phyloP scores from a whole-genome alignment of 208 protist species.

The Crithidia mellificae region DNA sequence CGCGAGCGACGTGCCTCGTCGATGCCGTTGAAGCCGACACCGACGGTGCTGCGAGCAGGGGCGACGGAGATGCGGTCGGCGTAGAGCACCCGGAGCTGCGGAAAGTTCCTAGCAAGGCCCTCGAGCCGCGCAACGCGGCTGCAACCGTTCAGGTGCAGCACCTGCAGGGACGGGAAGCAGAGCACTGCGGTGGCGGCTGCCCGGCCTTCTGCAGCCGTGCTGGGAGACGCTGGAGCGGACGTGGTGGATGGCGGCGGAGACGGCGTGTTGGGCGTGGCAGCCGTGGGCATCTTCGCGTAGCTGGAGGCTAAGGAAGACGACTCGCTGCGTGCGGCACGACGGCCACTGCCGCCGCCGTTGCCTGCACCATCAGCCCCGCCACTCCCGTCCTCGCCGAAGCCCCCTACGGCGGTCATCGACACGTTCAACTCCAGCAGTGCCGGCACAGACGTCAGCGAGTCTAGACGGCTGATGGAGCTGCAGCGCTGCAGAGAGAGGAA shows the following conservation, averaged over 20 bases:
- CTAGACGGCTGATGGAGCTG: slow-evolving; percentile 39
- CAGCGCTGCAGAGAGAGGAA: slow-evolving; percentile 58
- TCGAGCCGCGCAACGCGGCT: slow-evolving; percentile 33
- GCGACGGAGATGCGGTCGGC: slow-evolving; percentile 27
- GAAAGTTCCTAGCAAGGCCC: slow-evolving; percentile 20
- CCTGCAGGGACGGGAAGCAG: slow-evolving; percentile 27
- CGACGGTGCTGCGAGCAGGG: slow-evolving; percentile 2
- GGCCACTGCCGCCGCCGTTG: not conserved
- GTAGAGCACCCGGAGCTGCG: slow-evolving; percentile 28
- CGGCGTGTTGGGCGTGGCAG: not conserved
- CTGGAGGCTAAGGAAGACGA: slow-evolving; percentile 4
- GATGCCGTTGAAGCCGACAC: slow-evolving; percentile 18
- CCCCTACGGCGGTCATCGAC: slow-evolving; percentile 29
- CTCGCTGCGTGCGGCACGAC: slow-evolving; percentile 5
- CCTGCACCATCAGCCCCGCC: not conserved
- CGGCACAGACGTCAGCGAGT: slow-evolving; percentile 28
- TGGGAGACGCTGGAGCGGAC: slow-evolving; percentile 8
- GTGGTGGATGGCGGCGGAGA: not conserved
- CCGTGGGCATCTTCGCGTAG: not conserved
- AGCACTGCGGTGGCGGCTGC: slow-evolving; percentile 17
- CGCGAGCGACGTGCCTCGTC: slow-evolving; percentile 10
- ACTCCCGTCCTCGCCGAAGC: slow-evolving; percentile 1
- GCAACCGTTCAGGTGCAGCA: slow-evolving; percentile 59
- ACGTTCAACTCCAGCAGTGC: slow-evolving; percentile 56
- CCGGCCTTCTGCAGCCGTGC: not conserved